A percentile compares a stretch with the other conserved stretches of the same genome.
Conservation (phyloP, 2,329 filamentous ascomycete genomes). For the Sordariomycetes sp. region DNA sequence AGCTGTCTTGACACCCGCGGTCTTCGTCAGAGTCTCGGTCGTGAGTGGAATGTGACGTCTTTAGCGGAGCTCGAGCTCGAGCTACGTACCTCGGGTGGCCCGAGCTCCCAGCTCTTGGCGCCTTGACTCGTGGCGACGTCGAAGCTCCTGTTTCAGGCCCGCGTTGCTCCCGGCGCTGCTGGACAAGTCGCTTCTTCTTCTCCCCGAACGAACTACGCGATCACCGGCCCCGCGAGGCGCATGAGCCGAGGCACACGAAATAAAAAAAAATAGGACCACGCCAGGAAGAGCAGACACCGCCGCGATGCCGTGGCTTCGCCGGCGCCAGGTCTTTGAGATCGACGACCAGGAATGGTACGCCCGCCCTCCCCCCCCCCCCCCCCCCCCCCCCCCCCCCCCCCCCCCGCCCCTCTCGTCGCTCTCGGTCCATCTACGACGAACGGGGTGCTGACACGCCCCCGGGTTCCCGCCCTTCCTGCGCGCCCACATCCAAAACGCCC, state of each 20-base stretch:
- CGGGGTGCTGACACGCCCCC: neutral
- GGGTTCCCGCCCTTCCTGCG: slow-evolving; percentile 57
- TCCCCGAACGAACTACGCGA: neutral
- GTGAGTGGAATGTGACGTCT: neutral
- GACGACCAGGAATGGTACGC: slow-evolving; percentile 50
- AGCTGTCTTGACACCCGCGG: neutral
- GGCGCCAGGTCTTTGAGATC: slow-evolving; percentile 54
- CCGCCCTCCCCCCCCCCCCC: neutral
- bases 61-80: neutral
- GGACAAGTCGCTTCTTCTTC: neutral
- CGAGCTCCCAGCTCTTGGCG: neutral
- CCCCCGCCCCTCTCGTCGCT: neutral
- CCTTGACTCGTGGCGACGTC: neutral
- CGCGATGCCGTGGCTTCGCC: slow-evolving; percentile 35
- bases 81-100: neutral
- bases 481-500: slow-evolving; percentile 48
- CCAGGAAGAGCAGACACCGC: neutral
- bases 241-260: no score
- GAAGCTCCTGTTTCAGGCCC: neutral
- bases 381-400: neutral
- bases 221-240: neutral
- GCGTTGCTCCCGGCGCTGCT: neutral
- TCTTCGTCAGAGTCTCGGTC: neutral
- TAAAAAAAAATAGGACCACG: neutral
- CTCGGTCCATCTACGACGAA: neutral